Base-by-base conservation (phyloP, 163 green algal species). In the Coccomyxa subellipsoidea region DNA sequence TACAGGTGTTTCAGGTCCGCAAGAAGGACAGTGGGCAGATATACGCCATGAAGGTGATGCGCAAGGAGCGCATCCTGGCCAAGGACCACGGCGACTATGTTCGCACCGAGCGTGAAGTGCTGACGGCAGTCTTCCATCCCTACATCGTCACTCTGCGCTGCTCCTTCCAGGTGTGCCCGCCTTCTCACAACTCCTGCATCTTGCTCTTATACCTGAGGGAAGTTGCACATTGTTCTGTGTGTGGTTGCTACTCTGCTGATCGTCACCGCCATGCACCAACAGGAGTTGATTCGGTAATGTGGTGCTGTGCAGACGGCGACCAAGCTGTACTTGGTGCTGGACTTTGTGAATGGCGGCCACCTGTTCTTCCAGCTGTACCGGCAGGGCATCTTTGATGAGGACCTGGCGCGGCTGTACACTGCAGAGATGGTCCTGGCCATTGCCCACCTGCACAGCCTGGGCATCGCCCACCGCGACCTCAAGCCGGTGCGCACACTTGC, bases 341-440 rank as follows among this genome's bases (percentile, higher is more conserved):
- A 99, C 84, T 98, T 98, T 83, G 94, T 99, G 85, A 99, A 98
- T 84, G 96, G 96, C 4, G 96, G 96, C 8, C 96, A 99, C 83
- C 91, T 99, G 8, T 99, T 99, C 90, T 99, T 98, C 88, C 94
- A 98, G 88, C 91, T 98, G 37, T 97, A 96, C 84, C 87, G 92
- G 35, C 85, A 94, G 80, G 89, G 77, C 47, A 81, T 81, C 35
- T 81, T 72, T 53, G 32, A 88, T 53, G 96, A 99, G 85, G 76
- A 92, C 32, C 90, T 97, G 36, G 93, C 96, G 0, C 88, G 93
- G 7, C 91, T 99, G 38, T 99, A 99, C 87, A 92, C 90, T 0
- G 96, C 96, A 9, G 96, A 99, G 89, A 96, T 99, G 69, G 95
- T 99, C 35, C 87, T 93, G 39, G 97, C 96, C 10, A 90, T 99